Evolutionary conservation across 345 rosid genomes (phyloP).

Genomic region (Durio zibethinus): DNA sequence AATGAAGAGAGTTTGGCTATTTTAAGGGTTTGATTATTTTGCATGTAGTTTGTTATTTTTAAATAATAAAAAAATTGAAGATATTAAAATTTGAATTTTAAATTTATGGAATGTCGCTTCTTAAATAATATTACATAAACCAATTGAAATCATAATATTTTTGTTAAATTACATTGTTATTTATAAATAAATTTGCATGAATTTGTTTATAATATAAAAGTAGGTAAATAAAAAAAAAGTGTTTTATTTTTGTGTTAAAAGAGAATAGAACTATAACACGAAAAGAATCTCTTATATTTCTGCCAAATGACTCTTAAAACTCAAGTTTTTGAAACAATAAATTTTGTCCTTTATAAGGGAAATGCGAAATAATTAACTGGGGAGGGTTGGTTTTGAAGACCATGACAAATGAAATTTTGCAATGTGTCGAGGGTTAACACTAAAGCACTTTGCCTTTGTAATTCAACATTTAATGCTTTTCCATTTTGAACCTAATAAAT

Average conservation of each 20-base stretch:
- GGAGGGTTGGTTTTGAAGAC: background rate
- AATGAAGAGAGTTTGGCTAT: background rate
- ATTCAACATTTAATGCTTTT: slow-evolving; percentile 1
- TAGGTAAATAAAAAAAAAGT: background rate
- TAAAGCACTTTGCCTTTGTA: background rate
- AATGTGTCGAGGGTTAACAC: background rate
- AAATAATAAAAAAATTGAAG: no score
- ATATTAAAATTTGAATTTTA: no score
- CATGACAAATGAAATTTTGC: background rate
- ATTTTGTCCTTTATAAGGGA: background rate
- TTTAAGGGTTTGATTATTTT: background rate
- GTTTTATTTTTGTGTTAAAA: no score
- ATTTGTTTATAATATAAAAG: background rate
- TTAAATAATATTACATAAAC: no score
- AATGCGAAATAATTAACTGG: background rate
- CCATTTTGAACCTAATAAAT: background rate
- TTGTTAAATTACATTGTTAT: no score
- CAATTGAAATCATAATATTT: no score
- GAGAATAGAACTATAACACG: no score
- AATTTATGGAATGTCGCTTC: no score
- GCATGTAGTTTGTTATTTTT: background rate
- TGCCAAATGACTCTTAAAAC: no score
- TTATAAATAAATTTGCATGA: no score
- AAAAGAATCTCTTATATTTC: no score
- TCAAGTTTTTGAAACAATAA: background rate